A percentile compares a stretch with the other conserved stretches of the same genome.
These are phyloP conservation scores for Salix suchowensis DNA, from an alignment of 345 rosid species.

Conservation along the genomic window DNA sequence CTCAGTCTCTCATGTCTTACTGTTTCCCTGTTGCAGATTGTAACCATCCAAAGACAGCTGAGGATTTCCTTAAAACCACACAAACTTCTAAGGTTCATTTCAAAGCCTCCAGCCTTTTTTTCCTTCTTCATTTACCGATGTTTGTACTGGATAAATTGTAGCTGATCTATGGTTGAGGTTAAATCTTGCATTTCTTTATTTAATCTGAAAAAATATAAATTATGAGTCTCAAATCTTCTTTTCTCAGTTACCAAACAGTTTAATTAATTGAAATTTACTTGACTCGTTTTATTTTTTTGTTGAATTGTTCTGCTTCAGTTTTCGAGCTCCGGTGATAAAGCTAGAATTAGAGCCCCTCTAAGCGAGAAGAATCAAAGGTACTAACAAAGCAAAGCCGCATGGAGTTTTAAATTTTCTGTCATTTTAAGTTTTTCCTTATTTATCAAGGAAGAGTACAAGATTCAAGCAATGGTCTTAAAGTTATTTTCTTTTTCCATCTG, in stretches of 20 bases:
- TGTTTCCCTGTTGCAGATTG: conserved; percentile 44
- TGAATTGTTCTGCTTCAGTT: conserved; percentile 21
- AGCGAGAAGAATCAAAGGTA: conserved; percentile 47
- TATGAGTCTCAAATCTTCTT: neutral
- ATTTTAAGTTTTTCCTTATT: neutral
- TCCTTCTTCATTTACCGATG: neutral
- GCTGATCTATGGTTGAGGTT: neutral
- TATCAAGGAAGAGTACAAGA: neutral
- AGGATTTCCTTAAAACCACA: conserved; percentile 55
- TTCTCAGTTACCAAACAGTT: neutral
- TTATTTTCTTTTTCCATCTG: neutral
- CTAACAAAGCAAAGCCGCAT: neutral
- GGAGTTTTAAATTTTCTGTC: neutral
- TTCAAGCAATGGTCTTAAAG: neutral
- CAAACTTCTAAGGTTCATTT: conserved; percentile 44
- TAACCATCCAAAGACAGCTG: conserved; percentile 75
- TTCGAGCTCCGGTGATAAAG: conserved; percentile 23
- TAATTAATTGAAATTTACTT: neutral
- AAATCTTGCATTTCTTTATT: neutral
- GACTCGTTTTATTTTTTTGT: neutral
- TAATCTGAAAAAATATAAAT: neutral
- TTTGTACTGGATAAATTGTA: neutral
- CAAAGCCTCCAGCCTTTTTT: conserved; percentile 6
- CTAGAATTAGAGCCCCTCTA: conserved; percentile 25
- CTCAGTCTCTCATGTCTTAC: neutral